These are phyloP conservation scores for Mycena epipterygia DNA, from an alignment of 768 basidiomycete species.

Conservation along the genomic window DNA sequence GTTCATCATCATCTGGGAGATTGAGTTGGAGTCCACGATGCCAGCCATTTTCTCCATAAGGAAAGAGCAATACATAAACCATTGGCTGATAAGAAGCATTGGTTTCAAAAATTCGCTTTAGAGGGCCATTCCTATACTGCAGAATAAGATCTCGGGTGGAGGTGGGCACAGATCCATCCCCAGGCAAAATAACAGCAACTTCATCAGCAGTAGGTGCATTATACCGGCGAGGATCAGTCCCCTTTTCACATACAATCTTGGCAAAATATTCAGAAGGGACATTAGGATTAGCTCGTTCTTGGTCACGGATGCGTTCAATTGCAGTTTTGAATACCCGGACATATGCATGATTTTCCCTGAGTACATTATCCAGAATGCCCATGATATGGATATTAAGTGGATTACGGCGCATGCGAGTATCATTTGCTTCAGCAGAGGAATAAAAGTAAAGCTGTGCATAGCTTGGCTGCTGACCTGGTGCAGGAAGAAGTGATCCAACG, in stretches of 20 bases:
- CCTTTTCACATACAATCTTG: conserved; percentile 5
- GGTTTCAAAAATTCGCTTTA: conserved; percentile 36
- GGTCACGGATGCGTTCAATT: conserved; percentile 23
- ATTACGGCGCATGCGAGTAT: conserved; percentile 2
- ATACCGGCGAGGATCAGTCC: conserved; percentile 49
- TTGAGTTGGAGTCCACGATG: conserved; percentile 40
- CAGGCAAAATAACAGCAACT: conserved; percentile 53
- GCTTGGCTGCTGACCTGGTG: conserved; percentile 29
- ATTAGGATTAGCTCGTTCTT: conserved; percentile 37
- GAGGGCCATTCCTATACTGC: conserved; percentile 27
- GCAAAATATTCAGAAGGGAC: conserved; percentile 19
- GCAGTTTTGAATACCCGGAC: conserved; percentile 4
- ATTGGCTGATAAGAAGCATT: conserved; percentile 50
- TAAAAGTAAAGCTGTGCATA: conserved; percentile 46
- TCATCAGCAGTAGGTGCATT: conserved; percentile 56
- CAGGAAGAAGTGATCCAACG: conserved; percentile 44
- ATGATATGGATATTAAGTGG: conserved; percentile 31
- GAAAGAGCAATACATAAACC: conserved; percentile 48
- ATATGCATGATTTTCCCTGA: conserved; percentile 1
- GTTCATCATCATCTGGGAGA: neutral
- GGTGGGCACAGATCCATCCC: conserved; percentile 40
- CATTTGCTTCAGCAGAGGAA: conserved; percentile 11
- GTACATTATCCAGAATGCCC: conserved; percentile 19
- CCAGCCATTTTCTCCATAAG: conserved; percentile 53
- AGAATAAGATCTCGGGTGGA: conserved; percentile 49